A percentile compares a stretch with the other conserved stretches of the same genome.
phyloP scores from a whole-genome alignment of 2,329 filamentous ascomycete species.

The Botryotinia narcissicola region DNA sequence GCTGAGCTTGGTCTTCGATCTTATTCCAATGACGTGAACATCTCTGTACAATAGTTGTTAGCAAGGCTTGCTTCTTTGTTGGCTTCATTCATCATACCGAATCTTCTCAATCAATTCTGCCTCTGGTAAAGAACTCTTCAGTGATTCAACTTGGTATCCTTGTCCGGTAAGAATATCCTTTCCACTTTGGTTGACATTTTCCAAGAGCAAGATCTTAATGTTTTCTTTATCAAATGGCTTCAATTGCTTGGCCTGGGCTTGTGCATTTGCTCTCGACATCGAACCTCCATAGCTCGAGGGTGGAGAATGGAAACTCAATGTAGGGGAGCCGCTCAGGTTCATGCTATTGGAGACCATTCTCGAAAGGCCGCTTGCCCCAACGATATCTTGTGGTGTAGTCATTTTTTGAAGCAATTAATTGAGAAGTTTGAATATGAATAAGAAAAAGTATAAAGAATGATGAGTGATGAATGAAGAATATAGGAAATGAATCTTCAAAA shows the following conservation, averaged over 20 bases:
- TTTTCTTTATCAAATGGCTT: constrained; percentile 96
- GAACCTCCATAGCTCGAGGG: constrained; percentile 56
- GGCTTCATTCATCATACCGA: constrained; percentile 50
- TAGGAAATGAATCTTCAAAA: neutral
- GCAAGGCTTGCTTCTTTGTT: constrained; percentile 14
- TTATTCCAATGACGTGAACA: constrained; percentile 95
- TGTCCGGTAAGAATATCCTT: constrained; percentile 77
- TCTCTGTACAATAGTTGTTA: constrained; percentile 54
- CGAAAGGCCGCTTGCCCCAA: constrained; percentile 39
- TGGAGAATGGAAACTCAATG: constrained; percentile 71
- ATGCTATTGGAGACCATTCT: constrained; percentile 56
- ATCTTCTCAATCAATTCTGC: constrained; percentile 97
- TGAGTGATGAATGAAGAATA: neutral
- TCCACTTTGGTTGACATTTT: constrained; percentile 93
- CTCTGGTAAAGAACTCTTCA: constrained; percentile 87
- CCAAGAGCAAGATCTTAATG: constrained; percentile 91
- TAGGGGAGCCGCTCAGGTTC: constrained; percentile 65
- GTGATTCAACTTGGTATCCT: constrained; percentile 91
- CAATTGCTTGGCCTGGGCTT: constrained; percentile 64
- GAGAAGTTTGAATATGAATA: neutral
- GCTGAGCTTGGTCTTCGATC: constrained; percentile 94
- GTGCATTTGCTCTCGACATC: constrained; percentile 41
- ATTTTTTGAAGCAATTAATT: neutral
- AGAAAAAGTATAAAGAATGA: neutral
- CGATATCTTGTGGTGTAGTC: constrained; percentile 48